Evolutionary conservation across 1,139 yeast species (phyloP), one percentile per base, ranked within the genome.

Genomic region (Hansenula sp.): DNA sequence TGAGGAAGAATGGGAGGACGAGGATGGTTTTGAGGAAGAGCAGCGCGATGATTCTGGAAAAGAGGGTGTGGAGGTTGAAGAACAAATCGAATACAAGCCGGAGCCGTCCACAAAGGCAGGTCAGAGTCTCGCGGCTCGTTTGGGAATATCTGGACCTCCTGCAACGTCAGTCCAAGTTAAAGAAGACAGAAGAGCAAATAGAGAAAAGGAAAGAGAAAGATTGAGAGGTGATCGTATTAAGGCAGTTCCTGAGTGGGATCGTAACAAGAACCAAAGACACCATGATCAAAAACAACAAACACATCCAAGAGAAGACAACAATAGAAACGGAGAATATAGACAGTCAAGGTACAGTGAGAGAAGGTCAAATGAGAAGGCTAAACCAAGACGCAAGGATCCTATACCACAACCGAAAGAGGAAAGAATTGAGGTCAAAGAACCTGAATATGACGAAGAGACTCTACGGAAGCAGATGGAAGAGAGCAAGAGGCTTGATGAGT

Each of bases 161-260:
- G 8, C 5, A 21, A 21, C 25, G 25, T 28, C 31, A 28, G 6
- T n/a, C 5, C 15, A 17, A 33, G 30, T 11, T 10, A 33, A 25
- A 10, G 37, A 27, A 4, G 39, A 44, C 3, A 18, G 40, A 5
- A 41, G 47, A 30, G 17, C 33, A 7, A 33, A 39, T 4, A 42
- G 51, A 33, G 46, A 45, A 12, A 15, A 35, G 7, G 49, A 49
- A 13, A 49, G 52, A 31, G 41, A 40, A 30, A 38, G 28, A 21
- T 36, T 42, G 18, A 47, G 44, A 32, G 41, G 45, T n/a, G 47
- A 43, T 32, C 49, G 50, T 38, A 9, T 30, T 3, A 36, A 36
- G 3, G 28, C 24, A 5, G 18, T 27, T 10, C 39, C 41, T 5
- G 50, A 47, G 13, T 50, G 51, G 55, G 49, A 50, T 29, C 29